These are phyloP conservation scores for Globisporangium solare DNA, from an alignment of 352 stramenopile species.

Conservation along the genomic window DNA sequence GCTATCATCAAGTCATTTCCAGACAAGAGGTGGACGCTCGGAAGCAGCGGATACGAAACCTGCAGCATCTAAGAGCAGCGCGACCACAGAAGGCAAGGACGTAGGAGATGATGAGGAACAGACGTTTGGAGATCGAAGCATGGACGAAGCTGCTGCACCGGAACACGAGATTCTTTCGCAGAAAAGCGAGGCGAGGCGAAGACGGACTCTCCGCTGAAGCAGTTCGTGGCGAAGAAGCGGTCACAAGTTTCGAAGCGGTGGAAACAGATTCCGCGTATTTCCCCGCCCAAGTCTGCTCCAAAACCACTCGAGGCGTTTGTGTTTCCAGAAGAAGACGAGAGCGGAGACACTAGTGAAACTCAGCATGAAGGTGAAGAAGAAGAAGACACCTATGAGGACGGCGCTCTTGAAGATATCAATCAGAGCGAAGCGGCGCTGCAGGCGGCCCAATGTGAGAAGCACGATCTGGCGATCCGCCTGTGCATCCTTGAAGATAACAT, in stretches of 20 bases:
- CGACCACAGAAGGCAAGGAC: background rate
- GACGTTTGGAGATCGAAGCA: slow-evolving; percentile 22
- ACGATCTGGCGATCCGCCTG: slow-evolving; percentile 48
- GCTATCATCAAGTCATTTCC: too few relatives aligned
- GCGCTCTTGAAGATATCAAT: slow-evolving; percentile 15
- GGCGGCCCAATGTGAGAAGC: slow-evolving; percentile 33
- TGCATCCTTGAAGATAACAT: slow-evolving; percentile 53
- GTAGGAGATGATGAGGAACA: background rate
- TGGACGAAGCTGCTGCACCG: slow-evolving; percentile 25
- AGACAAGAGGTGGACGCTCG: background rate
- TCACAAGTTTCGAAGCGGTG: slow-evolving; percentile 5
- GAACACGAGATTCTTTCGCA: slow-evolving; percentile 5
- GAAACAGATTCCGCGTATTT: slow-evolving; percentile 18
- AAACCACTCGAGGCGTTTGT: background rate
- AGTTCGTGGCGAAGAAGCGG: slow-evolving; percentile 27
- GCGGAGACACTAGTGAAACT: background rate
- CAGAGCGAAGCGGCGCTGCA: slow-evolving; percentile 32
- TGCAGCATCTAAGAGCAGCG: background rate
- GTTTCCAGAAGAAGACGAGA: background rate
- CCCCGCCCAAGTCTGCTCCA: slow-evolving; percentile 9
- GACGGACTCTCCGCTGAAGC: slow-evolving; percentile 13
- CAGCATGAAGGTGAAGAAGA: slow-evolving; percentile 6
- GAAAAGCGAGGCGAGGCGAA: background rate
- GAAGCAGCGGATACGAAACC: too few relatives aligned
- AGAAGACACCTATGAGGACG: background rate